Conservation (phyloP, 495 filamentous ascomycete species). For the Trichoderma reesei region DNA sequence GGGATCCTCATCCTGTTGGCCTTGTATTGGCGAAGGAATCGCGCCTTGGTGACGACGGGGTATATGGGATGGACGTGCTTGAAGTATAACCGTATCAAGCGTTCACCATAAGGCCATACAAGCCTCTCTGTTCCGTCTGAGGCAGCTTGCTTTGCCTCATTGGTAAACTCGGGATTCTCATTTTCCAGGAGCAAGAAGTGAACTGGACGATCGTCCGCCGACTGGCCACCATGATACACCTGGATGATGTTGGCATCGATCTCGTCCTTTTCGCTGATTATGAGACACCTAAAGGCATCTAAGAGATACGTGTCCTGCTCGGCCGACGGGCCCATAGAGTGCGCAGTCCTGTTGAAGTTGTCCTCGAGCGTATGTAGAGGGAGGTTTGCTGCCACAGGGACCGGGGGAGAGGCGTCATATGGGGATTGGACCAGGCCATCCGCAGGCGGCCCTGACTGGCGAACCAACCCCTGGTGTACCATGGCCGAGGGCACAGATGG, state of each 20-base stretch:
- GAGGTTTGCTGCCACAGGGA: neutral
- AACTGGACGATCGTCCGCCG: neutral
- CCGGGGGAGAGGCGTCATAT: neutral
- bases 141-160: neutral
- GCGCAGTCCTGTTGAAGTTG: conserved; percentile 3
- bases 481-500: neutral
- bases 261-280: neutral
- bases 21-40: neutral
- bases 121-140: neutral
- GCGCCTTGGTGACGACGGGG: neutral
- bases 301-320: neutral
- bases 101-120: neutral
- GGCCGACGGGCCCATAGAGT: neutral
- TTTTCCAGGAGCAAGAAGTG: conserved; percentile 1
- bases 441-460: neutral
- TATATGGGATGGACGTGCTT: conserved; percentile 2
- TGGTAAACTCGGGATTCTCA: conserved; percentile 1
- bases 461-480: neutral
- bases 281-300: conserved; percentile 1
- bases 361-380: neutral
- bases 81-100: neutral
- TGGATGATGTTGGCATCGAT: conserved; percentile 3
- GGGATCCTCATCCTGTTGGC: neutral
- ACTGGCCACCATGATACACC: neutral
- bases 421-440: neutral